A percentile compares a stretch with the other conserved stretches of the same genome.
Conservation (phyloP, 371 early-diverging fungal genomes). For the Sporodiniella umbellata region DNA sequence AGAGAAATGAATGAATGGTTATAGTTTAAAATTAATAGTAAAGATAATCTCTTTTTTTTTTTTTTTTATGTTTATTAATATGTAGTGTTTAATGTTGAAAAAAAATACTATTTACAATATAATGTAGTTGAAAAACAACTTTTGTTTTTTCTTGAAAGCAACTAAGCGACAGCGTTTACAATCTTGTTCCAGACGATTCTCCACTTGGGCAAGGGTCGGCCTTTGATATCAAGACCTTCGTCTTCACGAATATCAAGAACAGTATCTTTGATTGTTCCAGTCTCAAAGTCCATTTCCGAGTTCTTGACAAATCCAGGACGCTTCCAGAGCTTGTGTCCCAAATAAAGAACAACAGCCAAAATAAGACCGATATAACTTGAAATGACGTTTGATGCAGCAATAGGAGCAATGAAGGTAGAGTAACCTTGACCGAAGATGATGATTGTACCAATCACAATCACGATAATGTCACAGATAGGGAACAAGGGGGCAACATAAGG, state of each 20-base stretch:
- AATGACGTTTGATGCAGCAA: constrained; percentile 30
- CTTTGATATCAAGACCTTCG: constrained; percentile 9
- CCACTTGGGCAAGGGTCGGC: constrained; percentile 12
- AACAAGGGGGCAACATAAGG: constrained; percentile 69
- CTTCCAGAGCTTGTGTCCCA: constrained; percentile 42
- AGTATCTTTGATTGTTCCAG: constrained; percentile 17
- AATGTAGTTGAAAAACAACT: constrained; percentile 3
- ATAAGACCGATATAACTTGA: constrained; percentile 46
- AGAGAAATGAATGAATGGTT: too few relatives aligned
- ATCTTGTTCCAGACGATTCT: constrained; percentile 10
- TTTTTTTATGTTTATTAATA: background rate
- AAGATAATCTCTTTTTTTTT: too few relatives aligned
- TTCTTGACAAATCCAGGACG: constrained; percentile 22
- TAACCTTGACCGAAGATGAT: constrained; percentile 67
- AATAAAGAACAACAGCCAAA: constrained; percentile 43
- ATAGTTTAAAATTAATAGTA: too few relatives aligned
- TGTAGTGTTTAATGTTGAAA: background rate
- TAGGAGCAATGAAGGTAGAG: constrained; percentile 39
- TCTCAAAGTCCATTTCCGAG: constrained; percentile 34
- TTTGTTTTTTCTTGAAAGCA: too few relatives aligned
- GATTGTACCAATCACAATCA: constrained; percentile 51
- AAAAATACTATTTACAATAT: background rate
- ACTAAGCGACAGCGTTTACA: constrained; percentile 16
- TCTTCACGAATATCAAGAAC: constrained; percentile 14
- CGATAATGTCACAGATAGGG: constrained; percentile 68